Conservation (phyloP, 805 yeast species). For the Kazachstania bromeliacearum region DNA sequence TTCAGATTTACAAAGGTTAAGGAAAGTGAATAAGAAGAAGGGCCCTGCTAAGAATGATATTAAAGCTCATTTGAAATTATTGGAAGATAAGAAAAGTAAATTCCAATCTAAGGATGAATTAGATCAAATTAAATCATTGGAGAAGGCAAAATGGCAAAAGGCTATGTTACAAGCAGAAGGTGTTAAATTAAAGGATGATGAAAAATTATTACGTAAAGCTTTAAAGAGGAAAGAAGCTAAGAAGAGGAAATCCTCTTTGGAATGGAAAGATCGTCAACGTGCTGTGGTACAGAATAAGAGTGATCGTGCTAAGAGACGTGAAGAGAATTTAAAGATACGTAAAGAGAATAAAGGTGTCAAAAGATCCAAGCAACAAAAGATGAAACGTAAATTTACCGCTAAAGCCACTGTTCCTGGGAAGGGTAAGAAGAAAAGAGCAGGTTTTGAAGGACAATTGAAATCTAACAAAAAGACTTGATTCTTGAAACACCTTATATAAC, state of each 20-base stretch:
- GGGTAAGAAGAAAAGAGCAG: constrained; percentile 65
- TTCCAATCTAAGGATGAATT: constrained; percentile 52
- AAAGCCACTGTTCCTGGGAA: neutral
- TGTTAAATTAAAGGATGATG: constrained; percentile 79
- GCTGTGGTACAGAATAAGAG: constrained; percentile 65
- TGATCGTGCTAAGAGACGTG: constrained; percentile 78
- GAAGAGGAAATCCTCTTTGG: constrained; percentile 78
- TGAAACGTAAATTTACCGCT: constrained; percentile 49
- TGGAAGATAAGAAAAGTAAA: constrained; percentile 66
- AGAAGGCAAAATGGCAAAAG: constrained; percentile 76
- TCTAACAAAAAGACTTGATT: constrained; percentile 26
- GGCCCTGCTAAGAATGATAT: constrained; percentile 84
- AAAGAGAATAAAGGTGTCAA: constrained; percentile 77
- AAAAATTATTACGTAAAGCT: constrained; percentile 75
- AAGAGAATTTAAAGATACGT: constrained; percentile 79
- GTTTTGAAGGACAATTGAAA: constrained; percentile 68
- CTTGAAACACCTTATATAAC: too few relatives aligned
- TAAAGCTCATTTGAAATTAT: constrained; percentile 66
- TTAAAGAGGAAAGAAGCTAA: constrained; percentile 71
- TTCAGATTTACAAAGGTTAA: constrained; percentile 51
- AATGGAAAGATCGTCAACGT: constrained; percentile 87
- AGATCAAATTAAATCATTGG: constrained; percentile 45
- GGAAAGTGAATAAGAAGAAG: constrained; percentile 40
- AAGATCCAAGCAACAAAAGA: constrained; percentile 62
- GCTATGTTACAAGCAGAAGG: constrained; percentile 87